Conservation (phyloP, 1,284 basidiomycete genomes). For the Xanthoconium separans region DNA sequence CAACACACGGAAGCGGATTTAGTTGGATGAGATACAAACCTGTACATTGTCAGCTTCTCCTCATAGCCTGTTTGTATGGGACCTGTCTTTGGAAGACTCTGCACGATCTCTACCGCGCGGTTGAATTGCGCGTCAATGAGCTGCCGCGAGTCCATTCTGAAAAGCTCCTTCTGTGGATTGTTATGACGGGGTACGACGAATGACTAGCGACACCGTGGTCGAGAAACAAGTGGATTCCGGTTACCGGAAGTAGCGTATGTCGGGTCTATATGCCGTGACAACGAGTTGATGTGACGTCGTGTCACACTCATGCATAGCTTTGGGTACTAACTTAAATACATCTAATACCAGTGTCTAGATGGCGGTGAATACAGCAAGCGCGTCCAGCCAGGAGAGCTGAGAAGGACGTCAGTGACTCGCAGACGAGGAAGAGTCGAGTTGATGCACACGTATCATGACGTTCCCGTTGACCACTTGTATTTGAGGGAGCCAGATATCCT, state of each 20-base stretch:
- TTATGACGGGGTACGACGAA: background rate
- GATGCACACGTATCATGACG: constrained; percentile 25
- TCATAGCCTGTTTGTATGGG: constrained; percentile 97
- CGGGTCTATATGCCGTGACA: constrained; percentile 16
- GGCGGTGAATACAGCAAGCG: background rate
- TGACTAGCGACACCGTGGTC: background rate
- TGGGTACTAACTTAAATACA: too few relatives aligned
- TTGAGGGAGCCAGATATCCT: constrained; percentile 40
- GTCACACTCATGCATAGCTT: background rate
- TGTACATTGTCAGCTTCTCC: constrained; percentile 94
- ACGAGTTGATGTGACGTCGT: constrained; percentile 6
- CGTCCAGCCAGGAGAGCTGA: background rate
- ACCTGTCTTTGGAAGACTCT: constrained; percentile 88
- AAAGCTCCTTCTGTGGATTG: background rate
- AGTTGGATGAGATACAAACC: constrained; percentile 43
- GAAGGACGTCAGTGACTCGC: background rate
- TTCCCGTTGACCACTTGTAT: constrained; percentile 37
- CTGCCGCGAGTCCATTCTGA: constrained; percentile 54
- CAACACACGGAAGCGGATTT: background rate
- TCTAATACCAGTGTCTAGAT: too few relatives aligned
- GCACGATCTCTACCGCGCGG: constrained; percentile 92
- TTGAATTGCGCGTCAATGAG: constrained; percentile 84
- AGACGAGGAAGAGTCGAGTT: background rate
- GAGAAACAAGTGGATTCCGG: background rate
- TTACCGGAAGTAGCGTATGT: too few relatives aligned